Base-by-base conservation (phyloP, 129 eudicot species). In the Deinandra increscens region DNA sequence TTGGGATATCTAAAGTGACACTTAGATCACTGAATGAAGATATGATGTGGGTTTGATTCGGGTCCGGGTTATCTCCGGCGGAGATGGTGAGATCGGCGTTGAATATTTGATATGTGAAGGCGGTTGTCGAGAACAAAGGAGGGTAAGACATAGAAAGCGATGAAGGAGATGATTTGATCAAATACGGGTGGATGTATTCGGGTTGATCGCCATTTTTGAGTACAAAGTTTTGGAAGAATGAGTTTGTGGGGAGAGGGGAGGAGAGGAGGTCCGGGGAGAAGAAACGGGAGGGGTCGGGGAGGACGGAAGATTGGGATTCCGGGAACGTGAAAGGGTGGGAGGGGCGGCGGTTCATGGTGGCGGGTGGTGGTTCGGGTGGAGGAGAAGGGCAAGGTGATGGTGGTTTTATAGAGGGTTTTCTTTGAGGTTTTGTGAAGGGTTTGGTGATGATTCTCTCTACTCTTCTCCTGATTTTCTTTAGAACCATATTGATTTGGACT, bases 171-270 rank as follows among this genome's bases (percentile, higher is more conserved):
- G 94, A 84, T 76, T 85, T 86, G 76, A 92, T 62, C 39, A 84
- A 59, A 15, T 92, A 92, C 0, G 98, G 98, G 60, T 92, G 98
- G 53, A 92, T 82, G 80, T 86, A 92, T 76, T 92, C 96, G 0
- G 96, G 91, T 38, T 92, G 98, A 69, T 92, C 98, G 26, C 98
- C 98, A 44, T 86, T 92, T 64, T 89, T 84, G 1, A 92, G 86
- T 60, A 85, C 88, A 51, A 88, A 84, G 82, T 92, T 92, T 64
- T 89, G 95, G 76, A 92, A 92, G 66, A 89, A 92, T 1, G 98
- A 84, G 73, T 89, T 92, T 7, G 98, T 92, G 61, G 98, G 98
- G 17, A 92, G 77, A 71, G 98, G 98, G 44, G 84, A 59, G 7
- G 95, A 49, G 68, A 86, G 86, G 60, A 92, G 96, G 42, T 71